A percentile compares a stretch with the other conserved stretches of the same genome.
phyloP scores from a whole-genome alignment of 164 flowering plant species.

The Magnolia sinica region DNA sequence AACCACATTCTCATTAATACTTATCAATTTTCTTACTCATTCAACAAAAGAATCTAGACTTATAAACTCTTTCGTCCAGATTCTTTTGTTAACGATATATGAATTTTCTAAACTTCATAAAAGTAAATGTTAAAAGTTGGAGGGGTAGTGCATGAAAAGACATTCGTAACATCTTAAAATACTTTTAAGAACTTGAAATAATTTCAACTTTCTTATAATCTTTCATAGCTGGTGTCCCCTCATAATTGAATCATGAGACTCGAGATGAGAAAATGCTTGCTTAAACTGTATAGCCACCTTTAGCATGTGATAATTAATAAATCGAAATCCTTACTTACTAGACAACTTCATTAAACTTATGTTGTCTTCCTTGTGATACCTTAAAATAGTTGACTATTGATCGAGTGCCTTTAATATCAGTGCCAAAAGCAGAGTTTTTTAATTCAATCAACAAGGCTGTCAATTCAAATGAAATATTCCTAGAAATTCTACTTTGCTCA shows the following conservation, averaged over 20 bases:
- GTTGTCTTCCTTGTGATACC: no score
- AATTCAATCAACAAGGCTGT: no score
- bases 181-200: neutral
- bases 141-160: neutral
- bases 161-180: neutral
- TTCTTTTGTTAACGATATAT: neutral
- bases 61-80: neutral
- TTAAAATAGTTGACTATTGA: no score
- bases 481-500: no score
- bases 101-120: neutral
- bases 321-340: no score
- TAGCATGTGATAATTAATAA: neutral
- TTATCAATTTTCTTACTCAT: neutral
- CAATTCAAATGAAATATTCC: no score
- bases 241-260: neutral
- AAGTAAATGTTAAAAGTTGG: neutral
- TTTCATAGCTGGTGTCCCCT: neutral
- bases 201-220: neutral
- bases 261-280: neutral
- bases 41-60: neutral
- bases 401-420: no score
- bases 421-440: no score
- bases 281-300: neutral
- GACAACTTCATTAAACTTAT: no score
- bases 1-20: no score